phyloP scores from a whole-genome alignment of 1,284 basidiomycete genomes.

The Trichosporon inkin region DNA sequence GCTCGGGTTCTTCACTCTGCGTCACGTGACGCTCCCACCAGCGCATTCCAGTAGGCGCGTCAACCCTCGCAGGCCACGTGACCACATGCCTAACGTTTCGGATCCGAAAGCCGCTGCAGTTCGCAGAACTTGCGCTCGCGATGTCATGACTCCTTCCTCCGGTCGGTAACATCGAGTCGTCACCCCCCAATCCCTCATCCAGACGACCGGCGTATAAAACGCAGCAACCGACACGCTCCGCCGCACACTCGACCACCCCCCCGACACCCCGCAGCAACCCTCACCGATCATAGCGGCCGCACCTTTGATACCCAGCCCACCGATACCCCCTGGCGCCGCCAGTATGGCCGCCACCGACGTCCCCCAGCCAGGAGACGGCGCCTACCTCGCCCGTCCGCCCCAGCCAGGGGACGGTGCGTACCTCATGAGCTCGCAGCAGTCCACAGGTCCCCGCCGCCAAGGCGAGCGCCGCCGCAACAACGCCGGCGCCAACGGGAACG shows the following conservation, averaged over 20 bases:
- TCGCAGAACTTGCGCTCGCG: conserved; percentile 1
- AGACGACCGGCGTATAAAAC: background rate
- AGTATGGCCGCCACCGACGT: conserved; percentile 6
- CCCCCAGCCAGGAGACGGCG: conserved; percentile 23
- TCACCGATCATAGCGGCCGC: background rate
- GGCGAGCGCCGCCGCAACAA: conserved; percentile 3
- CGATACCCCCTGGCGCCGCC: conserved; percentile 5
- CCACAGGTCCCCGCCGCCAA: background rate
- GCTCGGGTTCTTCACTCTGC: no score
- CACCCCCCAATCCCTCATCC: conserved; percentile 1
- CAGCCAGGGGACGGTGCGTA: conserved; percentile 27
- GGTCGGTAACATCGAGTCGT: conserved; percentile 1
- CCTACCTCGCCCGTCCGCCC: conserved; percentile 20
- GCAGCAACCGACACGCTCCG: no score
- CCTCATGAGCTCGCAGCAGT: conserved; percentile 11
- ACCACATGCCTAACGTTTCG: background rate
- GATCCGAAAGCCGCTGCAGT: background rate
- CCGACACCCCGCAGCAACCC: background rate
- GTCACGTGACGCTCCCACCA: background rate
- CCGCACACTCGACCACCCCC: background rate
- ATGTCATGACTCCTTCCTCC: conserved; percentile 3
- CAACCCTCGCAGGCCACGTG: background rate
- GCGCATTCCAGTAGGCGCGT: conserved; percentile 1
- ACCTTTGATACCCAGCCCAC: conserved; percentile 7
- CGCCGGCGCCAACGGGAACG: background rate